Evolutionary conservation across 768 basidiomycete species (phyloP), one percentile per base, ranked within the genome.

Genomic region (Hydnomerulius pinastri): DNA sequence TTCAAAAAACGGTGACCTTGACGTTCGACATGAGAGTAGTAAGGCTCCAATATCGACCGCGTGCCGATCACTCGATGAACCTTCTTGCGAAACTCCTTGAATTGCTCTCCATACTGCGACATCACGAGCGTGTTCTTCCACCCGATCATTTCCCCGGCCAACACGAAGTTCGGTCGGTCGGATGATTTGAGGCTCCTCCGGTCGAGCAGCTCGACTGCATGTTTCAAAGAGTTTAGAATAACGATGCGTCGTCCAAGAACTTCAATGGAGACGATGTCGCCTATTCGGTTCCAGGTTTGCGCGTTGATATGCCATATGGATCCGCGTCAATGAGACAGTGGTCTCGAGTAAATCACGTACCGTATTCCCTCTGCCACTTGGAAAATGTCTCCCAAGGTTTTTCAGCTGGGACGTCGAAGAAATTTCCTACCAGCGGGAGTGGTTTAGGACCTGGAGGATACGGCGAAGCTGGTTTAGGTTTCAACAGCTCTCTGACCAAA

Each of bases 151-250:
- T 51, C 50, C 12, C 50, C 50, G 8, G 27, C 44, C 25, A 51
- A 28, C 20, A 41, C 17, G 30, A 51, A 36, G 28, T 24, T 6
- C 11, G 50, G 43, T 30, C 50, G 32, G 28, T 51, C 27, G 36
- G 78, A 80, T 58, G 81, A 82, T 35, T 78, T 75, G 11, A 75
- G 64, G 48, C 79, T 74, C 43, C 76, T 71, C 58, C 71, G 77
- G 43, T 81, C 79, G 27, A 82, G 63, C 17, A 82, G 66, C 50
- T 81, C 79, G 25, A 71, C 69, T 29, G 71, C 73, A 15, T 71
- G 73, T 53, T 68, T 60, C 30, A 58, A 44, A 10, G 71, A 72
- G 50, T 70, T 74, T n/a, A 74, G 56, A 17, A 74, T 49, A 17
- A 73, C 53, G 6, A 70, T 62, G 2, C 46, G 54, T 17, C 57